Base-by-base conservation (phyloP, 768 basidiomycete genomes). In the Suillus clintonianus region DNA sequence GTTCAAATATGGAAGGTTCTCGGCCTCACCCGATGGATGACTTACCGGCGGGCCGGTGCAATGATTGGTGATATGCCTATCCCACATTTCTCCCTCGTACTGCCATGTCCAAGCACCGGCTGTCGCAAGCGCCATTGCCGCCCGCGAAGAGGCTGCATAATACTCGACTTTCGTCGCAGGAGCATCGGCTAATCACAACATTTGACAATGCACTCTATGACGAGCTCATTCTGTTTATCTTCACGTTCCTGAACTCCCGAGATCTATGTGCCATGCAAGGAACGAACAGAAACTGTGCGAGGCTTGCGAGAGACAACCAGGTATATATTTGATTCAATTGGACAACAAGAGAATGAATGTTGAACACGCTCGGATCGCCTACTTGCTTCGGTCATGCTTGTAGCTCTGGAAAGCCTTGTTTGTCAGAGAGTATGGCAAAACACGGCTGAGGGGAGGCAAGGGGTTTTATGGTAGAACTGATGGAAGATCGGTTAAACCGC, bases 351-450 rank as follows among this genome's bases (percentile, higher is more conserved):
- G 27, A 66, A 45, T 61, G 62, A 36, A 64, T 65, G 60, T 73
- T 71, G 64, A 76, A 62, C 61, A 11, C 58, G 32, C 60, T 36
- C 61, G 54, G 19, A 37, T 65, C 47, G 61, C 37, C 45, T 45
- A 42, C 36, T 65, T 65, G 51, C 51, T 58, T 53, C 22, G 24
- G 56, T 56, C 19, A 17, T 13, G 27, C 53, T 55, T 59, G 36
- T 73, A 86, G 83, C 81, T 93, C 36, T 93, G 92, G 92, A 87
- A 85, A 73, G 74, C 73, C 4, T 78, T 90, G 43, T 94, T 90
- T 70, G 69, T 91, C 43, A 77, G 69, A 56, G 83, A 85, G 36
- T 92, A 85, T 74, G 91, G 90, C 17, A 85, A 89, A 56, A 74
- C 84, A 15, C 84, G 91, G 42, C 78, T 93, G 59, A 81, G 91